Conservation (phyloP, 1,284 basidiomycete species). For the Tilletia walkeri region DNA sequence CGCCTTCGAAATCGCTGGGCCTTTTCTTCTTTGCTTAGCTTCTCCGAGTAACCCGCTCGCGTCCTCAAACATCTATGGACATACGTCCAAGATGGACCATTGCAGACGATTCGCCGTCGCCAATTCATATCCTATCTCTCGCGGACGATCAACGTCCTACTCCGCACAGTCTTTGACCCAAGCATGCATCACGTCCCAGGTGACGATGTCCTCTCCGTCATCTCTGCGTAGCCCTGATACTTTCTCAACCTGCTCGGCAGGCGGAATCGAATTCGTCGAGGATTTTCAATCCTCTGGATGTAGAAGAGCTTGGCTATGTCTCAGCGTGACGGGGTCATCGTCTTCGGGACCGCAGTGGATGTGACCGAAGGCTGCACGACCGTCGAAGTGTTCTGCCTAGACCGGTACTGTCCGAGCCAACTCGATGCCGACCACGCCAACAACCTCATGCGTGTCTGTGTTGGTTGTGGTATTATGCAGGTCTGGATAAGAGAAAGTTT, state of each 20-base stretch:
- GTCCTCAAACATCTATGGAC: background rate
- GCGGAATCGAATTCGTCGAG: background rate
- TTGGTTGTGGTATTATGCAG: background rate
- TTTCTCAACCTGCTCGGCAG: background rate
- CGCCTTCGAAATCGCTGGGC: background rate
- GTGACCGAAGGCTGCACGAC: background rate
- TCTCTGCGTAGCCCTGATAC: background rate
- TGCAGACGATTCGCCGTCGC: background rate
- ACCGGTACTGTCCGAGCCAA: background rate
- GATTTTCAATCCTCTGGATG: background rate
- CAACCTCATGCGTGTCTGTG: background rate
- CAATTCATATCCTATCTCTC: background rate
- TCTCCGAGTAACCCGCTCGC: background rate
- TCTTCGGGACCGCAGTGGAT: slow-evolving; percentile 5
- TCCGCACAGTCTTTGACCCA: background rate
- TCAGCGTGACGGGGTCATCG: background rate
- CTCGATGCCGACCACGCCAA: background rate
- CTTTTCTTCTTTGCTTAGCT: background rate
- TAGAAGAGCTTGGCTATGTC: background rate
- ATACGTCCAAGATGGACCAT: slow-evolving; percentile 5
- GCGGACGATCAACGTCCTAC: background rate
- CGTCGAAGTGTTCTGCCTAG: slow-evolving; percentile 6
- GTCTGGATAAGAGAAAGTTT: background rate
- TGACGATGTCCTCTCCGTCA: background rate
- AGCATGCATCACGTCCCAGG: background rate